Percentiles rank a stretch among this genome's conserved stretches.
Evolutionary conservation across 2,329 filamentous ascomycete genomes (phyloP).

Genomic region (Penicillium sclerotiorum): DNA sequence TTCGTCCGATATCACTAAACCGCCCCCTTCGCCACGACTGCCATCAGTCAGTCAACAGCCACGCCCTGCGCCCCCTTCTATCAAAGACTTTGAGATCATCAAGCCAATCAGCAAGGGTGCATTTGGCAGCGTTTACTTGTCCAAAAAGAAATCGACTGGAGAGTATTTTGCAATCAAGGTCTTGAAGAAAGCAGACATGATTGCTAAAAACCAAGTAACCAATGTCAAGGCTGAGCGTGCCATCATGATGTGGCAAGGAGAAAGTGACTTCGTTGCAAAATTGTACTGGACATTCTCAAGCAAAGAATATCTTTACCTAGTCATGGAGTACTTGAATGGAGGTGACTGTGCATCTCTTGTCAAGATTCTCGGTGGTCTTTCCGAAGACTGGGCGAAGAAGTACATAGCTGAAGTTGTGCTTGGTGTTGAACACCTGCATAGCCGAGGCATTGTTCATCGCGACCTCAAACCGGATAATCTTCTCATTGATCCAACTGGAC

Average conservation of each 20-base stretch:
- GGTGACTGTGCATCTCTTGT: conserved; percentile 96
- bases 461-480: conserved; percentile 97
- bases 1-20: conserved; percentile 68
- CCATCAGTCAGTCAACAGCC: conserved; percentile 79
- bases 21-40: conserved; percentile 80
- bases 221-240: conserved; percentile 98
- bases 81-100: conserved; percentile 99
- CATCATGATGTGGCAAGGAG: conserved; percentile 99
- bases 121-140: conserved; percentile 95
- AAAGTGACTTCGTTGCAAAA: conserved; percentile 98
- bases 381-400: conserved; percentile 98
- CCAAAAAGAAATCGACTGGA: conserved; percentile 97
- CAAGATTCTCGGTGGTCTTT: conserved; percentile 86
- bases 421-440: conserved; percentile 95
- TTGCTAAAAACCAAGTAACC: conserved; percentile 98
- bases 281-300: conserved; percentile 99
- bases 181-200: conserved; percentile 99
- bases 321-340: conserved; percentile 99
- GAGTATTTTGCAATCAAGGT: conserved; percentile 99
- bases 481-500: conserved; percentile 93
- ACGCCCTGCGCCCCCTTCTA: conserved; percentile 87
- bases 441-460: conserved; percentile 91
- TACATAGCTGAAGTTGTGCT: conserved; percentile 95
- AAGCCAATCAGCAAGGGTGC: conserved; percentile 99
- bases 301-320: conserved; percentile 97